Conservation (phyloP, 345 rosid genomes). For the Corymbia maculata region DNA sequence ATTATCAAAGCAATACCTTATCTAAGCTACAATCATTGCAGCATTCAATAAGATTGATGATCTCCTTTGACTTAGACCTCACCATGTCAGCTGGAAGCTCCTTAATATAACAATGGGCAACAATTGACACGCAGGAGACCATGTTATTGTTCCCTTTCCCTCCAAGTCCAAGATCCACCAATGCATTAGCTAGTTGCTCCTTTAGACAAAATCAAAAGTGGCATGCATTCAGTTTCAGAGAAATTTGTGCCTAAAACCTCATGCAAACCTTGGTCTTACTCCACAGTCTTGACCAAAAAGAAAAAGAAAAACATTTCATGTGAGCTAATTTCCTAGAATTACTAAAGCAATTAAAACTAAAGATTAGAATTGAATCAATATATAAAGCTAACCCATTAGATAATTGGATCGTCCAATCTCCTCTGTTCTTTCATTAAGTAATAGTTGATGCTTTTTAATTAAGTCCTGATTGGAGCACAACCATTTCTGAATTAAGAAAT, state of each 20-base stretch:
- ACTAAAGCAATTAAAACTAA: background rate
- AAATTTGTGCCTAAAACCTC: background rate
- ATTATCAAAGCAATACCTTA: slow-evolving; percentile 39
- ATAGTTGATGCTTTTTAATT: background rate
- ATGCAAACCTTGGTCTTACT: background rate
- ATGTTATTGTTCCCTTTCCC: slow-evolving; percentile 31
- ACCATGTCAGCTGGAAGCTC: slow-evolving; percentile 65
- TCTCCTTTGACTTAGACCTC: slow-evolving; percentile 47
- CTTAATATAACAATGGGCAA: slow-evolving; percentile 72
- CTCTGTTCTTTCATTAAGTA: background rate
- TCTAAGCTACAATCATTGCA: slow-evolving; percentile 59
- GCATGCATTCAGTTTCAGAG: background rate
- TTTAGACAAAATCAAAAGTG: slow-evolving; percentile 11
- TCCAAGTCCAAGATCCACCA: slow-evolving; percentile 61
- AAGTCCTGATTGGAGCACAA: background rate
- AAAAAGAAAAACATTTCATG: background rate
- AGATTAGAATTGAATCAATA: background rate
- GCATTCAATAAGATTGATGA: slow-evolving; percentile 55
- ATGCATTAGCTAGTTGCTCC: slow-evolving; percentile 30
- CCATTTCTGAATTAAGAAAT: background rate
- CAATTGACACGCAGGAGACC: slow-evolving; percentile 44
- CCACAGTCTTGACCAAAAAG: background rate
- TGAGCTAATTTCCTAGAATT: background rate
- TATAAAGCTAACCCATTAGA: background rate
- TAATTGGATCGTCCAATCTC: background rate